phyloP scores from a whole-genome alignment of 2,329 filamentous ascomycete genomes.

The Fusarium sororula region DNA sequence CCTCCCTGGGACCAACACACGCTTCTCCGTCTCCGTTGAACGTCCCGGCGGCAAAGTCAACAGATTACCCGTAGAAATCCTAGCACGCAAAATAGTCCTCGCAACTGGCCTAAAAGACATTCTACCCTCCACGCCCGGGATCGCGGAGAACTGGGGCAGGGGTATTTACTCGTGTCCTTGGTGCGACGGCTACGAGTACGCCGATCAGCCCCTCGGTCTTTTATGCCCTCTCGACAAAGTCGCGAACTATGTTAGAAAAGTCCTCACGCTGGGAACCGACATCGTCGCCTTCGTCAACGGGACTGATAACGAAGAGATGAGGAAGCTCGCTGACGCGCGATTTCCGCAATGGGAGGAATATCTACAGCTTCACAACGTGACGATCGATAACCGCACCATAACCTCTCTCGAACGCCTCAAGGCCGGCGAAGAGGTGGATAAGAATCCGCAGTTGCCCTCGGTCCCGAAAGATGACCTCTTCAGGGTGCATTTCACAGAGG shows the following conservation, averaged over 20 bases:
- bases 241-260: constrained; percentile 58
- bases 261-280: constrained; percentile 64
- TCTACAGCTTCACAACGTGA: constrained; percentile 59
- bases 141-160: constrained; percentile 64
- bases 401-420: constrained; percentile 56
- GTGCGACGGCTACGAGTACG: constrained; percentile 71
- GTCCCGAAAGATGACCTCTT: constrained; percentile 64
- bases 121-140: constrained; percentile 63
- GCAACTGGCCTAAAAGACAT: constrained; percentile 66
- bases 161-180: constrained; percentile 72
- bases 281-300: constrained; percentile 69
- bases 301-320: constrained; percentile 58
- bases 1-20: constrained; percentile 49
- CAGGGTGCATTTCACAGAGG: constrained; percentile 60
- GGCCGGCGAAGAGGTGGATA: constrained; percentile 47
- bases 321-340: constrained; percentile 50
- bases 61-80: no score
- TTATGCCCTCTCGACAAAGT: constrained; percentile 57
- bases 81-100: constrained; percentile 63
- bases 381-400: constrained; percentile 66
- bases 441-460: constrained; percentile 54
- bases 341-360: constrained; percentile 60
- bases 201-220: constrained; percentile 65
- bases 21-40: constrained; percentile 53
- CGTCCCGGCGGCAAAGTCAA: no score